Base-by-base conservation (phyloP, 1,284 basidiomycete genomes). In the Porogramme epimiltina region DNA sequence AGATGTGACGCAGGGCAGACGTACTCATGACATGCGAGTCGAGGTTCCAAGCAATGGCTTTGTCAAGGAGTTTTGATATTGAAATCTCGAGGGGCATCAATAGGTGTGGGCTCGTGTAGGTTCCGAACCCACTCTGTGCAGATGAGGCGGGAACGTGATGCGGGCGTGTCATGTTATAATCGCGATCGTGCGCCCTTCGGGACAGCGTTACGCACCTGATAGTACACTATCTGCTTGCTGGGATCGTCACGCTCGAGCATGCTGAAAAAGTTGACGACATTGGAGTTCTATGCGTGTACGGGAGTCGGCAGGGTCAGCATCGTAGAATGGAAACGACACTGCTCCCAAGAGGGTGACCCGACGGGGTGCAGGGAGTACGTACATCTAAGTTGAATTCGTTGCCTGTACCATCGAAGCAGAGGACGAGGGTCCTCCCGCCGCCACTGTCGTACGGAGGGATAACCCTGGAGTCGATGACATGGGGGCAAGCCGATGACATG, bases 331-430 rank as follows among this genome's bases (percentile, higher is more conserved):
- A 34, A n/a, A 6, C 24, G 16, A 18, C 22, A 10, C 15, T 23
- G 25, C n/a, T 19, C 3, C 3, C 11, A 5, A 16, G 6, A 23
- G 20, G 2, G 15, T 19, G 25, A 42, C 8, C 38, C 36, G 45
- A 37, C 28, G 18, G 22, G 20, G 43, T 37, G n/a, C 8, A 16
- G 18, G 41, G 42, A 37, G 25, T 15, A 69, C 76, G 45, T 51
- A 81, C 80, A 60, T 80, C 78, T 16, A 67, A 48, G 58, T 82
- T 77, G 56, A 84, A 85, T 53, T 79, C 74, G 61, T 81, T 78
- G 2, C 79, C 78, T 3, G 80, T 82, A 16, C 80, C 80, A 60
- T 84, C 83, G 61, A 83, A 84, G 62, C 80, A 82, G 10, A 85
- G 66, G 1, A 84, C 74, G 4, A 83, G 63, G 0, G 76, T 79